Conservation (phyloP, 2,329 filamentous ascomycete species). For the Basipetospora sp. region DNA sequence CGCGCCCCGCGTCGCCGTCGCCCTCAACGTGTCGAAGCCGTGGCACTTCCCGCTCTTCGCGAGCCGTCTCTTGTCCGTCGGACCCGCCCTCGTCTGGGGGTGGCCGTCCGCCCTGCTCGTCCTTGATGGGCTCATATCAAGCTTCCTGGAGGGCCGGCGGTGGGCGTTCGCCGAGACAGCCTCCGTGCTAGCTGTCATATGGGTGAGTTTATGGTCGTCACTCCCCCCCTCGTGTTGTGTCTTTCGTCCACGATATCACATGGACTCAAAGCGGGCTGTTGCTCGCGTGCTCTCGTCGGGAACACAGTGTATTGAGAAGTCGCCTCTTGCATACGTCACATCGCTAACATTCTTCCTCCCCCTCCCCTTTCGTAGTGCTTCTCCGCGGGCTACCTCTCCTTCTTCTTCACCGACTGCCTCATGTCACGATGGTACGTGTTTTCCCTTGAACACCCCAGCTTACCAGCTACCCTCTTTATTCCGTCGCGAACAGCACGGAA, state of each 20-base stretch:
- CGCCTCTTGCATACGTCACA: slow-evolving; percentile 1
- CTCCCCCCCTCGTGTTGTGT: not conserved
- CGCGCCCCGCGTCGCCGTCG: slow-evolving; percentile 64
- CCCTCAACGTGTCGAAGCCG: slow-evolving; percentile 54
- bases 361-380: slow-evolving; percentile 52
- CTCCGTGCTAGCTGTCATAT: slow-evolving; percentile 56
- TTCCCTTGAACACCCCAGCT: slow-evolving; percentile 76
- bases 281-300: too few species aligned
- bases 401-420: slow-evolving; percentile 71
- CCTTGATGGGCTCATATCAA: slow-evolving; percentile 44
- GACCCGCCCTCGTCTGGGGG: slow-evolving; percentile 58
- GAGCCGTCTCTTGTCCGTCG: slow-evolving; percentile 56
- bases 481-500: too few species aligned
- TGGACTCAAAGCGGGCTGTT: too few species aligned
- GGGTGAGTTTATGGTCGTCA: slow-evolving; percentile 42
- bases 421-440: slow-evolving; percentile 62
- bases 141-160: slow-evolving; percentile 7
- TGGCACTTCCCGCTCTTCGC: slow-evolving; percentile 63
- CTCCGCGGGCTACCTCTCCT: slow-evolving; percentile 63
- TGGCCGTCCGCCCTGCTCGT: slow-evolving; percentile 54
- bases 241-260: not conserved
- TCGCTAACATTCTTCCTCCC: too few species aligned
- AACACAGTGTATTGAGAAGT: too few species aligned
- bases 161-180: slow-evolving; percentile 39
- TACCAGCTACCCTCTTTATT: slow-evolving; percentile 66